Evolutionary conservation across 495 filamentous ascomycete species (phyloP).

Genomic region (Monascus purpureus): DNA sequence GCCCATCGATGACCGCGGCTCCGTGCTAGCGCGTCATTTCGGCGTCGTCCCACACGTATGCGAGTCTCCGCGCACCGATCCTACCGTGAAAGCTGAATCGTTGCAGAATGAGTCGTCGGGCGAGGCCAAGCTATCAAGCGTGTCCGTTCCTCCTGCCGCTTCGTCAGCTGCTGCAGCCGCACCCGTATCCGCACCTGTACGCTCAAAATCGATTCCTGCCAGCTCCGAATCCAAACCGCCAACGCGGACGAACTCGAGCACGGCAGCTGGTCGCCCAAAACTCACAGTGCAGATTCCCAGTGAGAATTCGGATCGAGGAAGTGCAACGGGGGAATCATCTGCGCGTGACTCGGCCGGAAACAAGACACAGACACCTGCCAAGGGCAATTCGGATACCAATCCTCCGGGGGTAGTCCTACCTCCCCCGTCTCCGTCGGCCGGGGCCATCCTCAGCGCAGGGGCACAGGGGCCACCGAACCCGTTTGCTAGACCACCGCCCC

Average conservation of each 20-base stretch:
- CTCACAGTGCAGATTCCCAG: constrained; percentile 91
- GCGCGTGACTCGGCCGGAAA: constrained; percentile 56
- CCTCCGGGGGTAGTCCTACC: constrained; percentile 67
- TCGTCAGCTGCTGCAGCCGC: constrained; percentile 35
- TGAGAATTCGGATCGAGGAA: constrained; percentile 73
- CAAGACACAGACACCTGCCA: constrained; percentile 35
- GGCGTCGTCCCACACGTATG: constrained; percentile 37
- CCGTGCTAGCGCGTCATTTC: constrained; percentile 76
- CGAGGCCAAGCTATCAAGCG: constrained; percentile 36
- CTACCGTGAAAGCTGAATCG: constrained; percentile 23
- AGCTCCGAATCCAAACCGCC: constrained; percentile 54
- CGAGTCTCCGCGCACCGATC: constrained; percentile 29
- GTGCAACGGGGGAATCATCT: constrained; percentile 59
- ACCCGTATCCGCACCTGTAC: constrained; percentile 28
- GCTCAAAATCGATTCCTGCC: constrained; percentile 34
- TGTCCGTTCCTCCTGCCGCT: constrained; percentile 10
- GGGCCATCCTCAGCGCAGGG: constrained; percentile 75
- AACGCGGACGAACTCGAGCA: constrained; percentile 56
- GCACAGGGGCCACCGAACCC: constrained; percentile 90
- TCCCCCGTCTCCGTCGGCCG: constrained; percentile 81
- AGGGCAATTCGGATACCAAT: constrained; percentile 40
- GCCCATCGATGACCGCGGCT: constrained; percentile 85
- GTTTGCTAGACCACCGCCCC: constrained; percentile 74
- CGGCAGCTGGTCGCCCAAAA: constrained; percentile 56
- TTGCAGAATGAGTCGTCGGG: constrained; percentile 28